Base-by-base conservation (phyloP, 495 filamentous ascomycete genomes). In the Thermothielavioides terrestris region DNA sequence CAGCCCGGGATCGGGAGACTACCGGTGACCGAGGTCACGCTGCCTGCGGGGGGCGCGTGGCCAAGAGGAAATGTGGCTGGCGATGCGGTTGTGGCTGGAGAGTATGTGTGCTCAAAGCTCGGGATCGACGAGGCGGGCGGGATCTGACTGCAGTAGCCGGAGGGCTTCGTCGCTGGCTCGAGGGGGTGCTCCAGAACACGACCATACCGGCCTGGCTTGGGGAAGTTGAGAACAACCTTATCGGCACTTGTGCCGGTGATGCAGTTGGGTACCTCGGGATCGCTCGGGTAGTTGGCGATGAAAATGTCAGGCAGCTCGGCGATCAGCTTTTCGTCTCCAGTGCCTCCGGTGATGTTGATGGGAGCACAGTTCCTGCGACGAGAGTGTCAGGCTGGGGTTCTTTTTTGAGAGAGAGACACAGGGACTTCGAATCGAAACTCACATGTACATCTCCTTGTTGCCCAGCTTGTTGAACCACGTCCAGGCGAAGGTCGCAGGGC, bases 381-480 rank as follows among this genome's bases (percentile, higher is more conserved):
- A 15, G n/a, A 14, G n/a, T 15, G 2, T 30, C 6, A 32, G 27
- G 26, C 3, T 34, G 7, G 18, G 35, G 27, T 49, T 38, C 12
- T 18, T 18, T 6, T 6, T 42, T n/a, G 21, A 22, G 15, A 7
- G 6, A 27, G 3, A 6, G 20, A 42, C 1, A 2, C 12, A 14
- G 18, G 11, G 35, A 21, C 9, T 18, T 7, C 17, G 6, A 40
- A 6, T 2, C 23, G 27, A 14, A 17, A 48, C 51, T 40, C 35
- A 58, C 49, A 79, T 78, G 61, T 80, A 83, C 69, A 83, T 78
- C 56, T 81, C 78, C 11, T 70, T 69, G 49, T 80, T 76, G 0
- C 79, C 79, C 0, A 72, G 35, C 18, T 74, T 60, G 39, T 79
- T 81, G 59, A 78, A 75, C 81, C 81, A 84, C 0, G 73, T 74